Evolutionary conservation across 352 stramenopile species (phyloP), one percentile per base, ranked within the genome.

Genomic region (Phytophthora syringae): DNA sequence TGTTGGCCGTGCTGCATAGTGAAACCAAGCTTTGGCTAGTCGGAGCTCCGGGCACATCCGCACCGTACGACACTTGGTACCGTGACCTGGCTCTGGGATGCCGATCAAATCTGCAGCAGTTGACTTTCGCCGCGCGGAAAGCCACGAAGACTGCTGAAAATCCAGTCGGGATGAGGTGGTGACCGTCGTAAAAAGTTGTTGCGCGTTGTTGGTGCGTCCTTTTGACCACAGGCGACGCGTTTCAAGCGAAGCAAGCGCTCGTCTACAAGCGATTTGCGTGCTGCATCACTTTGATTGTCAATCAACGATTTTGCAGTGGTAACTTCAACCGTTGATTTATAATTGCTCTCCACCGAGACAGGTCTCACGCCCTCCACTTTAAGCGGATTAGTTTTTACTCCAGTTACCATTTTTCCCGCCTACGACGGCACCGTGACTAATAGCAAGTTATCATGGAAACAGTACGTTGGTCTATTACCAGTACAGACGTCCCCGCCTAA

Each of bases 21-120:
- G 48, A 65, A 52, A 58, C 2, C 18, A 59, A 65, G 39, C 21
- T 4, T 45, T 13, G 39, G 9, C 56, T 48, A 53, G 39, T 65
- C 57, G n/a, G 48, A 59, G 39, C 13, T 59, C 57, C 30, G 22
- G 36, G 51, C 48, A 30, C 44, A 65, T 65, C 48, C 11, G 30
- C 5, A n/a, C 12, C 39, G 57, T 65, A 59, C 37, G 57, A 58
- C 37, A 64, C 56, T 3, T 51, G 40, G 40, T 51, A 18, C 16
- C 40, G 28, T 13, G 56, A 44, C 45, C 27, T 20, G 47, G 40
- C 20, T 16, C 16, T 27, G 24, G 27, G 57, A 52, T 65, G 51
- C 57, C 48, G 47, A 47, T 21, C 36, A 58, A 48, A 60, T 59
- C 37, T 12, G 5, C 15, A 37, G 32, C 12, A 18, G 11, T n/a